Base-by-base conservation (phyloP, 139 green algal genomes). In the Ulvella scutata region DNA sequence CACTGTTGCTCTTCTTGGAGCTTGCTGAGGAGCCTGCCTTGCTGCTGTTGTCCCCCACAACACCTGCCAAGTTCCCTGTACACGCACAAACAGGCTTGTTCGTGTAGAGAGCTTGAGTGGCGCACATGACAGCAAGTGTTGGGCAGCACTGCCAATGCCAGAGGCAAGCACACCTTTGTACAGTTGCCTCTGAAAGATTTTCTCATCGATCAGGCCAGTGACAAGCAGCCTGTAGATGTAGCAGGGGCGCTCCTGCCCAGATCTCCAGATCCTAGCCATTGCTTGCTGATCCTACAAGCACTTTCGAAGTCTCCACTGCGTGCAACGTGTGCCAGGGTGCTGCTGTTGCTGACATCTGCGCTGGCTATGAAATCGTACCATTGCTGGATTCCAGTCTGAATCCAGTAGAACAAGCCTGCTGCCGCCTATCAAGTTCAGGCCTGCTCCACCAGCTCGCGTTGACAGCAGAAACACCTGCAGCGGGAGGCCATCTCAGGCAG, bases 371-470 rank as follows among this genome's bases (percentile, higher is more conserved):
- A 31, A 39, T 21, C 28, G 21, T 34, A 82, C 80, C 33, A 72
- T 73, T 20, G 80, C 85, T 9, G 82, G 82, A 79, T 87, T 87
- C 89, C 89, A 94, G 77, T 90, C 76, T 17, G 34, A 82, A 79
- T 92, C 87, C 44, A 87, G 83, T 31, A 93, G 83, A 28, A 87
- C 82, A 28, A 95, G 83, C 43, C 82, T 78, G 73, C 83, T 90
- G 34, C 90, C 91, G 3, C 92, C 91, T 9, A 92, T 85, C 37
- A 97, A 80, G 81, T 97, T 97, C 3, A 97, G 84, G 7, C 92
- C 92, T 10, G 88, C 91, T 33, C 92, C 92, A 23, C 92, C 92
- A 34, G 92, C 92, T 0, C 82, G 76, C 7, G 89, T 91, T 31
- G 88, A 94, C 43, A 97, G 87, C 72, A 97, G 74, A 78, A 94